Evolutionary conservation across 1,139 yeast genomes (phyloP).

Genomic region (Saccharomycopsis hybrid): DNA sequence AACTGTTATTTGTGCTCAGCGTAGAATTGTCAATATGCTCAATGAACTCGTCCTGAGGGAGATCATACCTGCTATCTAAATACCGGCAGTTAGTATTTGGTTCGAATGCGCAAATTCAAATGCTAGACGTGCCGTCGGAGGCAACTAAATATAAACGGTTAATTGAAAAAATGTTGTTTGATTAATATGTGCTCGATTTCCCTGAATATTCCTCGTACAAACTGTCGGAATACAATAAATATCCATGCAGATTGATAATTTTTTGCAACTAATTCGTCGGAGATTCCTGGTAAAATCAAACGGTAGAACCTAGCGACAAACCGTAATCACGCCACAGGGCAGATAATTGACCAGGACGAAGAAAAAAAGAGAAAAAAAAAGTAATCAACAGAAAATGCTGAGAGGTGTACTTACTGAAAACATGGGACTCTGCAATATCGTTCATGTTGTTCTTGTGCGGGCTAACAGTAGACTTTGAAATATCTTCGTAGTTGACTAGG

Average conservation of each 20-base stretch:
- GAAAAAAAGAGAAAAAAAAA: too few relatives aligned
- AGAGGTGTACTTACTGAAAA: too few relatives aligned
- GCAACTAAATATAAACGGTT: neutral
- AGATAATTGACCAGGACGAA: too few relatives aligned
- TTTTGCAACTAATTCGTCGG: neutral
- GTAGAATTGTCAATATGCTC: slow-evolving; percentile 12
- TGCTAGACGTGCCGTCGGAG: neutral
- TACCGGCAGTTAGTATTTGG: neutral
- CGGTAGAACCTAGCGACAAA: too few relatives aligned
- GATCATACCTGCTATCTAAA: neutral
- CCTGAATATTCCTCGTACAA: neutral
- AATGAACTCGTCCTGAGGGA: slow-evolving; percentile 16
- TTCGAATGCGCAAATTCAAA: neutral
- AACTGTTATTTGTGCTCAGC: neutral
- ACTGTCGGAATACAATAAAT: neutral
- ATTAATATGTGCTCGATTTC: neutral
- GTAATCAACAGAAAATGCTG: too few relatives aligned
- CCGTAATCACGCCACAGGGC: too few relatives aligned
- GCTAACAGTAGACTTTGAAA: neutral
- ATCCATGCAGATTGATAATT: neutral
- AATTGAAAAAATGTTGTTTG: too few relatives aligned
- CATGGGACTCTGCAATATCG: too few relatives aligned
- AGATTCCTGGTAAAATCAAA: neutral
- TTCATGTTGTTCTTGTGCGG: neutral
- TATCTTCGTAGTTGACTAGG: neutral